Conservation (phyloP, 129 eudicot genomes). For the Oenanthe sinensis region DNA sequence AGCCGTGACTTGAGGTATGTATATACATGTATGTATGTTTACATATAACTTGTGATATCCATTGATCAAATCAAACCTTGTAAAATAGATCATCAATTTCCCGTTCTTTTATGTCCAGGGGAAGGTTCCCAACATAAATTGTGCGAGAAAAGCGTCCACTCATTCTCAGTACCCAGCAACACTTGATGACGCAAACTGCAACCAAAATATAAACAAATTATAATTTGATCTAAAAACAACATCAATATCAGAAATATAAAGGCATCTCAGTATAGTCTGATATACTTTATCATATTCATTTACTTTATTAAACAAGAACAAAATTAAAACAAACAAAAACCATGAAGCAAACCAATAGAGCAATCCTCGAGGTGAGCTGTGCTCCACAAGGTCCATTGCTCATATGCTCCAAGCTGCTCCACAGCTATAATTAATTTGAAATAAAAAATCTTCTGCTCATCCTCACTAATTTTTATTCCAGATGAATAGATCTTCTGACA, state of each 20-base stretch:
- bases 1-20: not conserved
- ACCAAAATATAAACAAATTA: slow-evolving; percentile 4
- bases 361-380: slow-evolving; percentile 89
- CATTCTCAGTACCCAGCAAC: slow-evolving; percentile 34
- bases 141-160: slow-evolving; percentile 94
- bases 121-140: slow-evolving; percentile 96
- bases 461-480: slow-evolving; percentile 44
- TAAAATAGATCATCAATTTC: slow-evolving; percentile 92
- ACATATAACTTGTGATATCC: not conserved
- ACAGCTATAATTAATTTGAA: slow-evolving; percentile 59
- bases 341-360: slow-evolving; percentile 96
- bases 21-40: not conserved
- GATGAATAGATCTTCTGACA: slow-evolving; percentile 45
- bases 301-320: slow-evolving; percentile 24
- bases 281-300: slow-evolving; percentile 18
- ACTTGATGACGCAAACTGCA: slow-evolving; percentile 35
- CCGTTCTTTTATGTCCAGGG: slow-evolving; percentile 67
- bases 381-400: slow-evolving; percentile 94
- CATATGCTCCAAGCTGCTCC: slow-evolving; percentile 89
- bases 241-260: not conserved
- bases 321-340: slow-evolving; percentile 36
- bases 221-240: slow-evolving; percentile 7
- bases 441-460: slow-evolving; percentile 60
- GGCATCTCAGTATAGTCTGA: slow-evolving; percentile 12
- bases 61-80: slow-evolving; percentile 45